phyloP scores from a whole-genome alignment of 1,139 yeast genomes.

The Debaryomyces nepalensis region DNA sequence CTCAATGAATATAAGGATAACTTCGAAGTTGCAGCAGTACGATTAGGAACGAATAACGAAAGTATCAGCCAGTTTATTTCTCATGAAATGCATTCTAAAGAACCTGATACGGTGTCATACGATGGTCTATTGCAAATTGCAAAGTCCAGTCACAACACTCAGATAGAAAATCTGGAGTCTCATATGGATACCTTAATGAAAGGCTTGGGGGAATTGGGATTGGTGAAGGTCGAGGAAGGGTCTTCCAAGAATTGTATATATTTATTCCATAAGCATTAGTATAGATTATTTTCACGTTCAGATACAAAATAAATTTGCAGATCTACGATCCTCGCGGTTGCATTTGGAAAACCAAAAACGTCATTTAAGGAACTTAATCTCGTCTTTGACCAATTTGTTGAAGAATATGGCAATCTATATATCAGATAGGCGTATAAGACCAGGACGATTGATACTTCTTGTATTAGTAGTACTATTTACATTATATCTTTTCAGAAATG shows the following conservation, averaged over 20 bases:
- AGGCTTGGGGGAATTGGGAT: conserved; percentile 35
- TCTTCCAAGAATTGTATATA: conserved; percentile 27
- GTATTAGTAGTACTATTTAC: conserved; percentile 15
- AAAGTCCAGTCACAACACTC: conserved; percentile 12
- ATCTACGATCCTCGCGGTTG: conserved; percentile 3
- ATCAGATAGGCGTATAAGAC: conserved; percentile 14
- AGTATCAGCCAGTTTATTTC: conserved; percentile 22
- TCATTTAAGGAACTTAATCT: not conserved
- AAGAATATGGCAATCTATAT: conserved; percentile 13
- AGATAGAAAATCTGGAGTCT: not conserved
- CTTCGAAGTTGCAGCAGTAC: conserved; percentile 34
- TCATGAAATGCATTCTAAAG: conserved; percentile 7
- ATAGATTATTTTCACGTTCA: not conserved
- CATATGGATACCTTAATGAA: conserved; percentile 25
- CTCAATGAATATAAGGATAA: conserved; percentile 24
- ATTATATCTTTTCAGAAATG: conserved; percentile 10
- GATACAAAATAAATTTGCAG: conserved; percentile 3
- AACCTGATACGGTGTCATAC: conserved; percentile 17
- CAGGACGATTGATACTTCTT: conserved; percentile 14
- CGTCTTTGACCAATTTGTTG: not conserved
- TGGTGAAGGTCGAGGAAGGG: conserved; percentile 33
- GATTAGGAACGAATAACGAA: conserved; percentile 27
- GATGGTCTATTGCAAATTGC: conserved; percentile 25
- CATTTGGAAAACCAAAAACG: not conserved
- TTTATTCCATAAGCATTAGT: conserved; percentile 16